These are phyloP conservation scores for Eucalyptus tenuipes DNA, from an alignment of 345 rosid genomes.

Conservation along the genomic window DNA sequence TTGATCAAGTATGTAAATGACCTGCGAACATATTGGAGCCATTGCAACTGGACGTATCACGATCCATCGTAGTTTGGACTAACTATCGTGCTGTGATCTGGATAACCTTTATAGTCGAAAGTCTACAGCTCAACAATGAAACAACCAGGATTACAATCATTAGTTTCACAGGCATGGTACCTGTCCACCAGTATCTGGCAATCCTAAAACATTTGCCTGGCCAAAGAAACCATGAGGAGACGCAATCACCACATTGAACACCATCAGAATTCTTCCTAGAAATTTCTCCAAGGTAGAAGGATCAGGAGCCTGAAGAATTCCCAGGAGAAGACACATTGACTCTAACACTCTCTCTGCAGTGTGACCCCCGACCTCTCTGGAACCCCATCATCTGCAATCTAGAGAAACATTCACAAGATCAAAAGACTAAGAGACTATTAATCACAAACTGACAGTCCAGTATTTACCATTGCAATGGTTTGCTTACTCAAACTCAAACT, in stretches of 20 bases:
- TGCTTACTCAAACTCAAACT: slow-evolving; percentile 41
- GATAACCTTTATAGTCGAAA: not conserved
- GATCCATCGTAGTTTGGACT: not conserved
- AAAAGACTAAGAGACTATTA: not conserved
- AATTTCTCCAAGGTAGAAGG: slow-evolving; percentile 48
- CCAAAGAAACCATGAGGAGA: slow-evolving; percentile 63
- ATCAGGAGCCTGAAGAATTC: slow-evolving; percentile 58
- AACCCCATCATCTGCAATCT: slow-evolving; percentile 51
- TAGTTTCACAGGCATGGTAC: not conserved
- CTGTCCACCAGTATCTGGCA: slow-evolving; percentile 63
- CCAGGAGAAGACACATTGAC: slow-evolving; percentile 47
- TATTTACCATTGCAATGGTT: not conserved
- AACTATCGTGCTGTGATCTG: not conserved
- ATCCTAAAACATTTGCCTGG: slow-evolving; percentile 55
- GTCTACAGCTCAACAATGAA: not conserved
- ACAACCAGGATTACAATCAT: not conserved
- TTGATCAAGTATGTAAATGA: slow-evolving; percentile 93
- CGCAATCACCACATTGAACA: slow-evolving; percentile 44
- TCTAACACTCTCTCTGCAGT: slow-evolving; percentile 28
- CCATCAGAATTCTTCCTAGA: slow-evolving; percentile 60
- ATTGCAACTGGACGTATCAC: not conserved
- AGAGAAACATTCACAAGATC: not conserved
- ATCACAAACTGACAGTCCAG: not conserved
- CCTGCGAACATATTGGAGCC: slow-evolving; percentile 12
- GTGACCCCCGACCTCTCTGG: slow-evolving; percentile 61